Percentiles rank a stretch among this genome's conserved stretches.
Evolutionary conservation across 768 basidiomycete genomes (phyloP).

Genomic region (Suillus ampliporus): DNA sequence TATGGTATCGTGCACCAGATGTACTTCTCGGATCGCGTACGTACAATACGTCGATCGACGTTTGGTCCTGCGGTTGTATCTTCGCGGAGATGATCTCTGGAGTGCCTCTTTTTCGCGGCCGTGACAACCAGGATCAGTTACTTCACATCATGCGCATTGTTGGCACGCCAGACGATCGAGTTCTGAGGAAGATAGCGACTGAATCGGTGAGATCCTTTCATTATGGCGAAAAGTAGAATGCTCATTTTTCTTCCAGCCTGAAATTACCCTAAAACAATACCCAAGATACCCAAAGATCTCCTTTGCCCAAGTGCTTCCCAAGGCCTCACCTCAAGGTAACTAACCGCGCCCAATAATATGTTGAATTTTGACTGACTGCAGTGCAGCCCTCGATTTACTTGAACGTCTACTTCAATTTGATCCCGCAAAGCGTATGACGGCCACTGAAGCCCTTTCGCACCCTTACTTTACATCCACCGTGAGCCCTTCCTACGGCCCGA

Average conservation of each 20-base stretch:
- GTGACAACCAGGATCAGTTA: constrained; percentile 98
- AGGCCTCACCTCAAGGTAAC: constrained; percentile 83
- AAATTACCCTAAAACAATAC: constrained; percentile 83
- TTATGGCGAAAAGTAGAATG: constrained; percentile 8
- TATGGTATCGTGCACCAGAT: constrained; percentile 99
- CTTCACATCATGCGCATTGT: constrained; percentile 97
- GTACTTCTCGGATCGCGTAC: constrained; percentile 96
- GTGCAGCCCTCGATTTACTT: constrained; percentile 84
- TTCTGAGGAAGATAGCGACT: constrained; percentile 84
- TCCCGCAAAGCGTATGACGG: constrained; percentile 88
- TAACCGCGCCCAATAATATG: neutral
- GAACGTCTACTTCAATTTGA: constrained; percentile 97
- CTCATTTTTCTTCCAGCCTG: constrained; percentile 58
- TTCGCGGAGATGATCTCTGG: constrained; percentile 99
- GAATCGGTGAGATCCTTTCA: constrained; percentile 71
- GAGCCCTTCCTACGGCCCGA: constrained; percentile 38
- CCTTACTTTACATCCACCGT: constrained; percentile 81
- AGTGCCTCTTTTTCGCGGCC: constrained; percentile 92
- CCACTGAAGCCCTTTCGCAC: constrained; percentile 89
- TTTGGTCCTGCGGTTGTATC: constrained; percentile 99
- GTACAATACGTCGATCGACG: constrained; percentile 97
- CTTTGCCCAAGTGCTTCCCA: constrained; percentile 80
- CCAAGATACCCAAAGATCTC: constrained; percentile 87
- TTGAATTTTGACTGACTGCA: constrained; percentile 10
- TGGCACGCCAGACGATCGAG: constrained; percentile 90